These are phyloP conservation scores for Apiospora arundinis DNA, from an alignment of 2,329 filamentous ascomycete species.

Conservation along the genomic window DNA sequence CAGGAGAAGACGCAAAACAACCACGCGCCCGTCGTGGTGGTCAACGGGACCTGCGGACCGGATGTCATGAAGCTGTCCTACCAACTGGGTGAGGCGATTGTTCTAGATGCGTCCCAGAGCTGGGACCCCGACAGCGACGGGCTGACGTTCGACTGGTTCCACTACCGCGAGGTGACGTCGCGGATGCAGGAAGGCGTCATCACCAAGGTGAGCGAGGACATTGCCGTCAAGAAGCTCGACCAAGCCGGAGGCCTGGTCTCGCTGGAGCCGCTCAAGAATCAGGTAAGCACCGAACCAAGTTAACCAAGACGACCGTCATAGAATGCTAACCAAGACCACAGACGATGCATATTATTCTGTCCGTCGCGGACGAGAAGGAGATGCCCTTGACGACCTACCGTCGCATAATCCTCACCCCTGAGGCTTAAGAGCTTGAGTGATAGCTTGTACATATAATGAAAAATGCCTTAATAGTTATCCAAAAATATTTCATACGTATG, in stretches of 20 bases:
- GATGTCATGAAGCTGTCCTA: constrained; percentile 43
- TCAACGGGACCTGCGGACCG: constrained; percentile 46
- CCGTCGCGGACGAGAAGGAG: constrained; percentile 21
- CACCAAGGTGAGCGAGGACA: constrained; percentile 22
- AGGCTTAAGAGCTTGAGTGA: background rate
- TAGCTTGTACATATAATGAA: background rate
- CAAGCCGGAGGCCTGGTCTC: constrained; percentile 29
- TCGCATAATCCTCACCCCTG: constrained; percentile 24
- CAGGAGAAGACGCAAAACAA: too few species aligned
- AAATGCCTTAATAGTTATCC: background rate
- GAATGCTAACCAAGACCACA: background rate
- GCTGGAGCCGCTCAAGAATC: constrained; percentile 24
- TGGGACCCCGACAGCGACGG: constrained; percentile 48
- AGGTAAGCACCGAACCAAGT: constrained; percentile 23
- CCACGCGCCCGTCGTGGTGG: constrained; percentile 50
- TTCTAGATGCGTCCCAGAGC: constrained; percentile 45
- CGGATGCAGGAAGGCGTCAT: constrained; percentile 24
- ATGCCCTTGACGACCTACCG: constrained; percentile 26
- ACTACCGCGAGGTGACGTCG: constrained; percentile 42
- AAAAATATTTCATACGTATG: too few species aligned
- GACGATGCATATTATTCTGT: constrained; percentile 27
- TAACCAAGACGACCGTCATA: background rate
- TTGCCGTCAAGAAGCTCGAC: constrained; percentile 28
- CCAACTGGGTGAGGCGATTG: constrained; percentile 42
- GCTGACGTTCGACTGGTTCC: constrained; percentile 52